These are phyloP conservation scores for Monilinia fructigena DNA, from an alignment of 2,329 filamentous ascomycete genomes.

Conservation along the genomic window DNA sequence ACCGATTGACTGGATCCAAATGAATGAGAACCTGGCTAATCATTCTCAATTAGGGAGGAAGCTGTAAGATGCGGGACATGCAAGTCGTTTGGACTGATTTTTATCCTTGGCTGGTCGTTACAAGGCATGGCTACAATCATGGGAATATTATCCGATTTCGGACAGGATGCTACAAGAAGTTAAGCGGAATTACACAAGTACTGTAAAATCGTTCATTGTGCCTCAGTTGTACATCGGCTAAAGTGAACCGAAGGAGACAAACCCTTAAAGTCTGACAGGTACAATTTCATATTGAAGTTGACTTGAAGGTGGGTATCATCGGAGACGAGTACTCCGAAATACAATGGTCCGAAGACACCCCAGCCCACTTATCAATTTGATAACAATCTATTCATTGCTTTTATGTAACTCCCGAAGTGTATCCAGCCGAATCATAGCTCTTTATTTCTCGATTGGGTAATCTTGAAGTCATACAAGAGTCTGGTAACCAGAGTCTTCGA, in stretches of 20 bases:
- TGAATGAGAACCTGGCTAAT: constrained; percentile 5
- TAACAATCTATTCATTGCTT: background rate
- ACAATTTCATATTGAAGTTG: background rate
- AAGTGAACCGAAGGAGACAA: background rate
- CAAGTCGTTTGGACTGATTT: background rate
- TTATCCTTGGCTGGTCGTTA: background rate
- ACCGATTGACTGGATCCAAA: constrained; percentile 13
- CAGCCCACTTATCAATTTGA: background rate
- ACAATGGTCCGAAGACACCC: background rate
- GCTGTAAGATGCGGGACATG: constrained; percentile 6
- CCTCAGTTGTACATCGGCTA: background rate
- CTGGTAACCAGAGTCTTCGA: too few species aligned
- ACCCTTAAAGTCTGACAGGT: constrained; percentile 5
- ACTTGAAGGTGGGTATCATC: constrained; percentile 9
- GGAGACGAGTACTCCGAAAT: constrained; percentile 6
- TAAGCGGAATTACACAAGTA: background rate
- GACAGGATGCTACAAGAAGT: background rate
- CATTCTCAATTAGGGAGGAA: background rate
- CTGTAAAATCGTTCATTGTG: background rate
- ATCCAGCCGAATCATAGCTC: background rate
- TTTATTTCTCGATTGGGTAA: background rate
- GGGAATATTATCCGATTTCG: background rate
- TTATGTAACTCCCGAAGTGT: constrained; percentile 7
- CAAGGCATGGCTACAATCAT: background rate
- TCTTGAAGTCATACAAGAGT: background rate